Conservation (phyloP, 495 filamentous ascomycete genomes). For the Parmelia sp. region DNA sequence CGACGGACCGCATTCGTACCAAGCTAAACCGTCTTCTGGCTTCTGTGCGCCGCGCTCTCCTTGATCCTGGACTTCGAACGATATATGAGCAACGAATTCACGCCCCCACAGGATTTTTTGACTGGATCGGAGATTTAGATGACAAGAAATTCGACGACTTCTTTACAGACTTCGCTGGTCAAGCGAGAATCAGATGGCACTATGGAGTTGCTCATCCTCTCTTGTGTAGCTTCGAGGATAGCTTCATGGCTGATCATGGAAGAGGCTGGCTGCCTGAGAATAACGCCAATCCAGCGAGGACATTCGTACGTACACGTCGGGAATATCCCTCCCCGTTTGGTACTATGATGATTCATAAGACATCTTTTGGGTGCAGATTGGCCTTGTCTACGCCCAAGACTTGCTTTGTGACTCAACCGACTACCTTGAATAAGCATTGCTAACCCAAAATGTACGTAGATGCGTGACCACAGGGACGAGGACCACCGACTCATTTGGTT, state of each 20-base stretch:
- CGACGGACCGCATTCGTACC: constrained; percentile 32
- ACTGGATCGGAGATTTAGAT: neutral
- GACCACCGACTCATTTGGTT: constrained; percentile 32
- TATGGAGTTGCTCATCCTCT: constrained; percentile 42
- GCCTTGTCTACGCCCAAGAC: neutral
- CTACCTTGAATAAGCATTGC: neutral
- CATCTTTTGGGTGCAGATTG: neutral
- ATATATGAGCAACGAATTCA: neutral
- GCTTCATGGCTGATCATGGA: constrained; percentile 34
- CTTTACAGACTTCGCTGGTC: constrained; percentile 39
- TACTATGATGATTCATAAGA: constrained; percentile 21
- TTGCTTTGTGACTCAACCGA: neutral
- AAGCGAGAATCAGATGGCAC: constrained; percentile 40
- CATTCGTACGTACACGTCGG: constrained; percentile 27
- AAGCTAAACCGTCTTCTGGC: constrained; percentile 37
- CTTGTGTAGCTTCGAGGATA: constrained; percentile 27
- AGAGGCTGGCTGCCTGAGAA: constrained; percentile 33
- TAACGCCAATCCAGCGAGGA: constrained; percentile 23
- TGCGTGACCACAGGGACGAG: constrained; percentile 24
- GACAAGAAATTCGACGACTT: constrained; percentile 19
- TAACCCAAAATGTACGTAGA: constrained; percentile 1
- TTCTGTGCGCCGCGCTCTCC: constrained; percentile 28
- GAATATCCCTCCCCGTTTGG: constrained; percentile 29
- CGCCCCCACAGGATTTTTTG: neutral
- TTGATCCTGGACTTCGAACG: constrained; percentile 17